Conservation (phyloP, 257 asterid species). For the Plantago elongata region DNA sequence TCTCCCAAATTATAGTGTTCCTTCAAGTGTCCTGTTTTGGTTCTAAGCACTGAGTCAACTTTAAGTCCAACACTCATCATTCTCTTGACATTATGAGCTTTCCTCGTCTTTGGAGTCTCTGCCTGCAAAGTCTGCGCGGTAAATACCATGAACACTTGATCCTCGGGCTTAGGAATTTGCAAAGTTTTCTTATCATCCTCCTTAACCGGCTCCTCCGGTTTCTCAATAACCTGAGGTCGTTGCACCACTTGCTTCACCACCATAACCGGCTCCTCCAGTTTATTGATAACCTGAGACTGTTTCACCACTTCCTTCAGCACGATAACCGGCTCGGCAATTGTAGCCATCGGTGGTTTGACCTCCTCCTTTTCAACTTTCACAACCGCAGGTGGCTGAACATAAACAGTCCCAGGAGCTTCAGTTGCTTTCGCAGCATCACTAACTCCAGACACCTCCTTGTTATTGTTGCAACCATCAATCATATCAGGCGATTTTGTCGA, state of each 20-base stretch:
- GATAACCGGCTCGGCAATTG: not conserved
- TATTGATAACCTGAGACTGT: not conserved
- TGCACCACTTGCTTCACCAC: constrained; percentile 1
- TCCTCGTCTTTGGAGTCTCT: constrained; percentile 3
- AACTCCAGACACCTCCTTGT: not conserved
- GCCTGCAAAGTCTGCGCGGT: not conserved
- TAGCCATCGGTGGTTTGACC: not conserved
- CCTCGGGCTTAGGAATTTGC: constrained; percentile 10
- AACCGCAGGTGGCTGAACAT: constrained; percentile 10
- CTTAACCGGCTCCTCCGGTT: constrained; percentile 8
- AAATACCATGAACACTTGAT: constrained; percentile 8
- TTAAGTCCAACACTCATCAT: constrained; percentile 24
- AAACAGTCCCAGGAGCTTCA: constrained; percentile 2
- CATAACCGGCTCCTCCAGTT: not conserved
- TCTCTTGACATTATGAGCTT: constrained; percentile 13
- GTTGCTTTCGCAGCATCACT: not conserved
- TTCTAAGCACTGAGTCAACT: constrained; percentile 20
- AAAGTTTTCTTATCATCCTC: not conserved
- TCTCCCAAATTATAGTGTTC: constrained; percentile 23
- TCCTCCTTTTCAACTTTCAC: constrained; percentile 5
- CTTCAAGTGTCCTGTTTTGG: constrained; percentile 26
- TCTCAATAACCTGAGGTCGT: not conserved
- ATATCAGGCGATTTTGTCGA: constrained; percentile 12
- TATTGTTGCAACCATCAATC: not conserved
- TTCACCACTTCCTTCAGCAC: constrained; percentile 2